phyloP scores from a whole-genome alignment of 2,329 filamentous ascomycete genomes.

The Aureobasidium melanogenum region DNA sequence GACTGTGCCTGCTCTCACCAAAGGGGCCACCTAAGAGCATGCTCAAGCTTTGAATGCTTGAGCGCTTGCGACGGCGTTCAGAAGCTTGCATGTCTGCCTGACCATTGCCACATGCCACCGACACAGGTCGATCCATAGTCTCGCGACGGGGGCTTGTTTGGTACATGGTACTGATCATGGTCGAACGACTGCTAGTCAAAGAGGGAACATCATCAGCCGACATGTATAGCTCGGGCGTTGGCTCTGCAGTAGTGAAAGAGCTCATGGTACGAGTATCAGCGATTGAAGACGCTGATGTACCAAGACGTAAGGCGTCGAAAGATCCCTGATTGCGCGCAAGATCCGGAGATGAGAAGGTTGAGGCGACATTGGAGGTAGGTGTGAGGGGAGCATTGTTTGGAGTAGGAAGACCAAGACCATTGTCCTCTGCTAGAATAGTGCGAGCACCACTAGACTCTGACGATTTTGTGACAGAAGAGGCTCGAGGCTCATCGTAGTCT shows the following conservation, averaged over 20 bases:
- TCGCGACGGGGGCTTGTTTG: conserved; percentile 26
- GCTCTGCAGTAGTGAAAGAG: conserved; percentile 64
- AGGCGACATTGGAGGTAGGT: conserved; percentile 53
- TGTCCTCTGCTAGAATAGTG: conserved; percentile 27
- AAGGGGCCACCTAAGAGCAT: conserved; percentile 67
- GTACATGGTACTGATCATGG: conserved; percentile 62
- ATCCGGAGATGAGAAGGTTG: conserved; percentile 55
- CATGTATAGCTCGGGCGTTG: conserved; percentile 60
- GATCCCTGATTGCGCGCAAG: conserved; percentile 51
- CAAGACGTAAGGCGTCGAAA: conserved; percentile 63
- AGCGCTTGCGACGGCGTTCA: conserved; percentile 58
- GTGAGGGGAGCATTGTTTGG: conserved; percentile 48
- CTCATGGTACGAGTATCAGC: conserved; percentile 63
- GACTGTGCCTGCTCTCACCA: conserved; percentile 60
- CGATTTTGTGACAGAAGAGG: conserved; percentile 40
- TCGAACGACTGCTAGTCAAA: conserved; percentile 66
- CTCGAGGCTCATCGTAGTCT: conserved; percentile 39
- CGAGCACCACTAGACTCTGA: conserved; percentile 39
- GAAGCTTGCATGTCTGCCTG: conserved; percentile 18
- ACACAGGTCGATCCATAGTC: conserved; percentile 15
- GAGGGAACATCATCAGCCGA: conserved; percentile 69
- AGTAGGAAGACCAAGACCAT: conserved; percentile 25
- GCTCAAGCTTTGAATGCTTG: conserved; percentile 68
- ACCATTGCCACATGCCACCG: neutral
- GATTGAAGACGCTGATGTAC: conserved; percentile 65